These are phyloP conservation scores for Phaeosphaeriaceae sp. DNA, from an alignment of 2,329 filamentous ascomycete genomes.

Conservation along the genomic window DNA sequence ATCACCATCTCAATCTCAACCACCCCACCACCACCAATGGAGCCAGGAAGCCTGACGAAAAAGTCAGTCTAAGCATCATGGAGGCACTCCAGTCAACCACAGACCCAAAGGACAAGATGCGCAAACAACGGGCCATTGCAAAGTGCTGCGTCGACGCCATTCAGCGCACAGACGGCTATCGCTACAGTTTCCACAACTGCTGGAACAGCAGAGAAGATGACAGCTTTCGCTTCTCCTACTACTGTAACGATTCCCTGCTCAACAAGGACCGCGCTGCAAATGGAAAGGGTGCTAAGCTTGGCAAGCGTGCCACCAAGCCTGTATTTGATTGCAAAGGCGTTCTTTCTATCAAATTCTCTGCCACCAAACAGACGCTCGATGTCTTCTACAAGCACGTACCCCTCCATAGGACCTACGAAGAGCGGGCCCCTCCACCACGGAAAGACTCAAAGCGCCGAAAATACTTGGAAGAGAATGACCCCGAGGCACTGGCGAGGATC, in stretches of 20 bases:
- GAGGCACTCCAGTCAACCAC: slow-evolving; percentile 43
- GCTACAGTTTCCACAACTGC: slow-evolving; percentile 58
- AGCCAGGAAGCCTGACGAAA: slow-evolving; percentile 25
- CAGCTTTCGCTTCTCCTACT: slow-evolving; percentile 56
- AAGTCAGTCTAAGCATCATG: slow-evolving; percentile 42
- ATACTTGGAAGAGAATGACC: slow-evolving; percentile 43
- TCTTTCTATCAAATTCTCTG: slow-evolving; percentile 57
- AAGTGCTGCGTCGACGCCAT: slow-evolving; percentile 54
- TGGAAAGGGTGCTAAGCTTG: slow-evolving; percentile 48
- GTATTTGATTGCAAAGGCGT: slow-evolving; percentile 58
- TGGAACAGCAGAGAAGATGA: slow-evolving; percentile 57
- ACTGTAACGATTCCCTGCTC: slow-evolving; percentile 58
- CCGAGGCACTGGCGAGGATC: slow-evolving; percentile 38
- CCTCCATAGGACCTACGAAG: slow-evolving; percentile 55
- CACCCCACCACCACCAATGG: neutral
- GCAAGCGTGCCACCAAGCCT: slow-evolving; percentile 51
- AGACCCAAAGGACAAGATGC: slow-evolving; percentile 51
- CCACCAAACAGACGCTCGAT: slow-evolving; percentile 49
- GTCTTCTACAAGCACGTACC: slow-evolving; percentile 56
- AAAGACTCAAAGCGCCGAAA: slow-evolving; percentile 49
- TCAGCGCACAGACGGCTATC: slow-evolving; percentile 54
- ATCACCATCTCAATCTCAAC: neutral
- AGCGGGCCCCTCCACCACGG: slow-evolving; percentile 50
- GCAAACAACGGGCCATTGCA: slow-evolving; percentile 55
- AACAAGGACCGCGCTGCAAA: slow-evolving; percentile 59